phyloP scores from a whole-genome alignment of 2,329 filamentous ascomycete genomes.

The Aspergillus fijiensis region DNA sequence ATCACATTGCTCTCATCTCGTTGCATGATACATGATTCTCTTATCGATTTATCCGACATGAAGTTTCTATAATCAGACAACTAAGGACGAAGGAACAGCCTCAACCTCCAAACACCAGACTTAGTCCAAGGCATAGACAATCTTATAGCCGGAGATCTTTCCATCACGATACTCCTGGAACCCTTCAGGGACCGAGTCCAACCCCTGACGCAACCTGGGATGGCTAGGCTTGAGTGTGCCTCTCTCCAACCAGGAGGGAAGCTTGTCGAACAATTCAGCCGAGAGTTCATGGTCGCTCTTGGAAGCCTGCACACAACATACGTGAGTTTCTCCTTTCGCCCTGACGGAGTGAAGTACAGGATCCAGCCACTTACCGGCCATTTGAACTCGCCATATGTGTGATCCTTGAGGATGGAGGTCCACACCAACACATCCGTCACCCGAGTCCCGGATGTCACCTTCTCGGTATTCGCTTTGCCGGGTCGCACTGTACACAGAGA shows the following conservation, averaged over 20 bases:
- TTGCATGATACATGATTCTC: accelerated
- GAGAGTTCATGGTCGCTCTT: constrained; percentile 40
- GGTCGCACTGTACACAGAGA: constrained; percentile 45
- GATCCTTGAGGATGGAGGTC: constrained; percentile 45
- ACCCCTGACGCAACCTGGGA: constrained; percentile 30
- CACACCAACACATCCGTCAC: constrained; percentile 48
- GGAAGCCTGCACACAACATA: constrained; percentile 27
- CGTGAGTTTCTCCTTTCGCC: neutral
- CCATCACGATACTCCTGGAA: constrained; percentile 43
- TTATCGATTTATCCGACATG: too few relatives aligned
- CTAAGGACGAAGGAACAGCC: too few relatives aligned
- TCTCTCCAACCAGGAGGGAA: constrained; percentile 35
- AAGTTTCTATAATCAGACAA: too few relatives aligned
- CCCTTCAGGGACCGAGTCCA: constrained; percentile 33
- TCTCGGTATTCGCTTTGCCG: constrained; percentile 41
- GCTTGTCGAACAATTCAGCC: constrained; percentile 38
- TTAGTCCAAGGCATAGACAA: constrained; percentile 35
- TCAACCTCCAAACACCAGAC: too few relatives aligned
- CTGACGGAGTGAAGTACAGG: neutral
- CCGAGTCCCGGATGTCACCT: constrained; percentile 32
- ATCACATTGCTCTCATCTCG: too few relatives aligned
- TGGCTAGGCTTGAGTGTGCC: constrained; percentile 40
- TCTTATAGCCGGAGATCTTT: constrained; percentile 42
- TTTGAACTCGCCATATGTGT: constrained; percentile 35
- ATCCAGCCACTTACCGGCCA: constrained; percentile 37